Conservation (phyloP, 768 basidiomycete genomes). For the Russula brevipes region DNA sequence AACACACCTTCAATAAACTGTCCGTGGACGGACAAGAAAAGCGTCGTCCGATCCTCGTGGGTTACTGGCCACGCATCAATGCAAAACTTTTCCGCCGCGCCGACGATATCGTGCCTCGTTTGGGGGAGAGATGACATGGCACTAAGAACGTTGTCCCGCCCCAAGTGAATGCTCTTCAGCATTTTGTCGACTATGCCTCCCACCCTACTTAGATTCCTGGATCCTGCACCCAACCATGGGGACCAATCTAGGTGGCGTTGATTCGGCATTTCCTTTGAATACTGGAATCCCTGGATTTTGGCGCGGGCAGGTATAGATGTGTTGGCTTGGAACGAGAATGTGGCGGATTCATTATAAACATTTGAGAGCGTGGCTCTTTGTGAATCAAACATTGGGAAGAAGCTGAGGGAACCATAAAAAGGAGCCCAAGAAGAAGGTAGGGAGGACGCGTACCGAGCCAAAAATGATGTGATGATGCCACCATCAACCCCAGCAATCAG, state of each 20-base stretch:
- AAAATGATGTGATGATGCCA: slow-evolving; percentile 65
- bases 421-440: background rate
- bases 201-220: slow-evolving; percentile 73
- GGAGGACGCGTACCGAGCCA: slow-evolving; percentile 54
- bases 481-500: slow-evolving; percentile 73
- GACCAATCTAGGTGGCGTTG: slow-evolving; percentile 80
- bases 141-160: slow-evolving; percentile 57
- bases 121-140: slow-evolving; percentile 61
- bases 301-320: slow-evolving; percentile 78
- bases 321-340: slow-evolving; percentile 86
- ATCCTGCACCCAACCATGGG: slow-evolving; percentile 57
- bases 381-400: slow-evolving; percentile 79
- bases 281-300: slow-evolving; percentile 62
- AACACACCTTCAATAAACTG: slow-evolving; percentile 84
- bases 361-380: slow-evolving; percentile 61
- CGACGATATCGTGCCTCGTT: slow-evolving; percentile 78
- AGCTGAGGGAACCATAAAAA: slow-evolving; percentile 42
- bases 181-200: slow-evolving; percentile 56
- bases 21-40: slow-evolving; percentile 76
- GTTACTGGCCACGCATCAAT: slow-evolving; percentile 80
- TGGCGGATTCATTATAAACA: slow-evolving; percentile 81
- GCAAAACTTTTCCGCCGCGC: slow-evolving; percentile 76
- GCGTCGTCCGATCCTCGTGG: slow-evolving; percentile 50
- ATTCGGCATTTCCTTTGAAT: slow-evolving; percentile 63
- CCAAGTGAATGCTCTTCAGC: slow-evolving; percentile 63